Conservation (phyloP, 176 grass and related monocot species). For the Rhynchospora breviuscula region DNA sequence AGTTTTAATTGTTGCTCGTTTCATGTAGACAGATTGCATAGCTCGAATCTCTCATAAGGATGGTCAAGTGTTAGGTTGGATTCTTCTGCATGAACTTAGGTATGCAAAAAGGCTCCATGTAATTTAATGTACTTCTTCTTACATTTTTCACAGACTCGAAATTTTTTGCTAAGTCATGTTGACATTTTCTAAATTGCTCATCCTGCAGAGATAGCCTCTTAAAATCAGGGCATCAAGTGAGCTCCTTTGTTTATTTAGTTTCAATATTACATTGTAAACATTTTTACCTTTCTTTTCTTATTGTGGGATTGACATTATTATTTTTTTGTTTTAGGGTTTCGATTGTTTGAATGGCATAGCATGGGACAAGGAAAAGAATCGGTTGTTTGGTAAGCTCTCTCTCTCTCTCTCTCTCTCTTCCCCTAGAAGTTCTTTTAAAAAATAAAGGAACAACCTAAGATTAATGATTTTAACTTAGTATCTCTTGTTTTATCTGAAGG, state of each 20-base stretch:
- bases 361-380: conserved; percentile 65
- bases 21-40: conserved; percentile 95
- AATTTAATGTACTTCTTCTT: neutral
- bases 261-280: conserved; percentile 1
- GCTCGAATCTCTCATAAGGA: conserved; percentile 75
- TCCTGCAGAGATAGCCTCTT: conserved; percentile 46
- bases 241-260: conserved; percentile 1
- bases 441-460: neutral
- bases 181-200: neutral
- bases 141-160: neutral
- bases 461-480: neutral
- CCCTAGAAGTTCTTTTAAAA: neutral
- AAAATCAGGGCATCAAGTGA: conserved; percentile 31
- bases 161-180: neutral
- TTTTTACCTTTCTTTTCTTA: neutral
- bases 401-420: neutral
- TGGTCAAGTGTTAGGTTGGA: conserved; percentile 66
- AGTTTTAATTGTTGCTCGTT: conserved; percentile 4
- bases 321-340: conserved; percentile 44
- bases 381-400: conserved; percentile 61
- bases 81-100: conserved; percentile 87
- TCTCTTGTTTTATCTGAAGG: neutral
- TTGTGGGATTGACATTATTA: neutral
- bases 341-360: conserved; percentile 94
- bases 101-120: neutral